Evolutionary conservation across 805 yeast species (phyloP).

Genomic region (Diddensiella santjacobensis): DNA sequence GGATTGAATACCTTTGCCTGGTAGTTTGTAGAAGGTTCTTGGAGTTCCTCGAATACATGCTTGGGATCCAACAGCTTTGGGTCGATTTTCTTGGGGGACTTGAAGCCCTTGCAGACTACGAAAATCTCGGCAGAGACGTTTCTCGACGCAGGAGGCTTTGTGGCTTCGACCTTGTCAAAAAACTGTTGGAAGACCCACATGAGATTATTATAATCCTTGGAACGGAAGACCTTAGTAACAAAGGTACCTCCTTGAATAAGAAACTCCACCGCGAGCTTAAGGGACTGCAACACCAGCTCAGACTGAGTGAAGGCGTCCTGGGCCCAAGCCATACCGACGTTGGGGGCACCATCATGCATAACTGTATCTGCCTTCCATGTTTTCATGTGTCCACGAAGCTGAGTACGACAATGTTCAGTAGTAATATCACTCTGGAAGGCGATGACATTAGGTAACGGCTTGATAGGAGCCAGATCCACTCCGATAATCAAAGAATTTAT

Average conservation of each 20-base stretch:
- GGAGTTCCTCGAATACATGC: conserved; percentile 90
- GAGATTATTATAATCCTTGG: conserved; percentile 96
- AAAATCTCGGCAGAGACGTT: conserved; percentile 98
- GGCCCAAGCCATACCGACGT: conserved; percentile 99
- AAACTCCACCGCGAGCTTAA: conserved; percentile 91
- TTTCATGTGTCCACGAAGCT: conserved; percentile 90
- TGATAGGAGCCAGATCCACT: conserved; percentile 98
- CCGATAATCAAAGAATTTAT: conserved; percentile 91
- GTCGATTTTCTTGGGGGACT: conserved; percentile 93
- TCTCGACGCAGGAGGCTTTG: conserved; percentile 98
- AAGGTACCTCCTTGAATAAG: conserved; percentile 89
- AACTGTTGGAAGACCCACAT: conserved; percentile 97
- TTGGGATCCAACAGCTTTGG: conserved; percentile 88
- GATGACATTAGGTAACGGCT: conserved; percentile 90
- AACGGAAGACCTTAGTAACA: conserved; percentile 94
- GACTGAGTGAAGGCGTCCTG: conserved; percentile 99
- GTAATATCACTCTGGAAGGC: conserved; percentile 97
- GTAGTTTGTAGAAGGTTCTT: conserved; percentile 52
- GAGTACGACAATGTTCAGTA: conserved; percentile 95
- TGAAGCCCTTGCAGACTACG: conserved; percentile 93
- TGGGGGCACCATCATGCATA: conserved; percentile 99
- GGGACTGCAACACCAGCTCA: conserved; percentile 88
- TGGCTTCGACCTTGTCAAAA: conserved; percentile 95
- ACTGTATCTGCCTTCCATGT: conserved; percentile 99
- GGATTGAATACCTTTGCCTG: conserved; percentile 95